These are phyloP conservation scores for Cryphonectria japonica DNA, from an alignment of 2,329 filamentous ascomycete species.

Conservation along the genomic window DNA sequence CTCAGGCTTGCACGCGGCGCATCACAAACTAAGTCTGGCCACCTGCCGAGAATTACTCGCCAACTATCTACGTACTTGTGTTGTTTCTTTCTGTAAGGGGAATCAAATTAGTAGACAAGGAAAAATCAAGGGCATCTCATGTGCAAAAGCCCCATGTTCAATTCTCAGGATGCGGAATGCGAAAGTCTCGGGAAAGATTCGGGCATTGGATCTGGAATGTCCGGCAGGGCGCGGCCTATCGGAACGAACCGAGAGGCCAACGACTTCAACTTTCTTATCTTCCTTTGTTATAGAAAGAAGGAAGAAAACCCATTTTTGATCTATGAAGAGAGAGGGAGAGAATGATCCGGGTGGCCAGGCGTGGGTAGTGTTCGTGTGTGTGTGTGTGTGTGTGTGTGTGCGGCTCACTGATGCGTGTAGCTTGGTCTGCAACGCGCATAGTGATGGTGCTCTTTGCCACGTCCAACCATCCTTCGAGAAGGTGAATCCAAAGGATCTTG, in stretches of 20 bases:
- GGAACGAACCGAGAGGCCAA: constrained; percentile 26
- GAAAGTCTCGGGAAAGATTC: not conserved
- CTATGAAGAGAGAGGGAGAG: not conserved
- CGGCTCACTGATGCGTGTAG: not conserved
- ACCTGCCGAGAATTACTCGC: not conserved
- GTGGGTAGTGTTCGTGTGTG: not conserved
- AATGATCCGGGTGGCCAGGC: not conserved
- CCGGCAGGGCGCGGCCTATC: constrained; percentile 2
- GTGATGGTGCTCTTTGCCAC: not conserved
- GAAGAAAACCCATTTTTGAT: no score
- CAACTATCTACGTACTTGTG: not conserved
- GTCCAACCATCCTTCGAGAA: not conserved
- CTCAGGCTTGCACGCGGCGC: not conserved
- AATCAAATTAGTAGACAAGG: no score
- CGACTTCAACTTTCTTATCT: not conserved
- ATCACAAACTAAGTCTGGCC: not conserved
- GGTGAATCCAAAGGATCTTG: not conserved
- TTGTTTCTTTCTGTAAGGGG: not conserved
- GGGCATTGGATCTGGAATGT: not conserved
- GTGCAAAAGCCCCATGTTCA: no score
- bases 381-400: not conserved
- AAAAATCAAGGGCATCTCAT: no score
- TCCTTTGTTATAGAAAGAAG: not conserved
- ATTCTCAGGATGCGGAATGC: not conserved
- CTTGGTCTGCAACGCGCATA: not conserved